A percentile compares a stretch with the other conserved stretches of the same genome.
Conservation (phyloP, 805 yeast genomes). For the Candida parachauliodes region DNA sequence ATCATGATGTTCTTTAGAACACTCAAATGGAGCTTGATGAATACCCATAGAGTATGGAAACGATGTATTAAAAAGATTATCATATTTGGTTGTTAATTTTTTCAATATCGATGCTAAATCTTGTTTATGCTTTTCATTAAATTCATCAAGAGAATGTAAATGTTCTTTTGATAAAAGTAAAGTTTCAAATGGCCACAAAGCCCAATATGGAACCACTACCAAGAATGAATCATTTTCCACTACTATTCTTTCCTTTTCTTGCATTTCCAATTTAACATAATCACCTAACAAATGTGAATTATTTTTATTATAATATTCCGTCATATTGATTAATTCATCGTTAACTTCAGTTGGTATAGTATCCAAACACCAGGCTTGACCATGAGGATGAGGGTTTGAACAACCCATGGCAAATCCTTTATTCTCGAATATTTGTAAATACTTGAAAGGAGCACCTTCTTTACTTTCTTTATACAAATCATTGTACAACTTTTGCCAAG, state of each 20-base stretch:
- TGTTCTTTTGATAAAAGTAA: slow-evolving; percentile 57
- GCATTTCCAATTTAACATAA: slow-evolving; percentile 54
- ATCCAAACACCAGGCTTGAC: slow-evolving; percentile 76
- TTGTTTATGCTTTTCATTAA: slow-evolving; percentile 41
- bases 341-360: slow-evolving; percentile 64
- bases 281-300: slow-evolving; percentile 56
- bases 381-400: slow-evolving; percentile 79
- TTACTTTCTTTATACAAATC: slow-evolving; percentile 37
- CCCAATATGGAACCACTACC: slow-evolving; percentile 78
- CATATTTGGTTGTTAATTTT: slow-evolving; percentile 59
- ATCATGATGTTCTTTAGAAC: slow-evolving; percentile 39
- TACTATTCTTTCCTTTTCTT: slow-evolving; percentile 50
- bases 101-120: slow-evolving; percentile 58
- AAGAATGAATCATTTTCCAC: slow-evolving; percentile 59
- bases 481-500: slow-evolving; percentile 57
- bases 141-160: slow-evolving; percentile 46
- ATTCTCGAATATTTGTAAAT: slow-evolving; percentile 72
- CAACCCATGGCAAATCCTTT: slow-evolving; percentile 82
- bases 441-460: slow-evolving; percentile 46
- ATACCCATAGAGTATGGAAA: slow-evolving; percentile 83
- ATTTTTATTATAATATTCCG: slow-evolving; percentile 38
- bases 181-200: slow-evolving; percentile 79
- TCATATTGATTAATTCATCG: slow-evolving; percentile 51
- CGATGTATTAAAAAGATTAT: slow-evolving; percentile 62
- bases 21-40: slow-evolving; percentile 66